Evolutionary conservation across 2,329 filamentous ascomycete species (phyloP), one percentile per base, ranked within the genome.

Genomic region (Achaetomium macrosporum): DNA sequence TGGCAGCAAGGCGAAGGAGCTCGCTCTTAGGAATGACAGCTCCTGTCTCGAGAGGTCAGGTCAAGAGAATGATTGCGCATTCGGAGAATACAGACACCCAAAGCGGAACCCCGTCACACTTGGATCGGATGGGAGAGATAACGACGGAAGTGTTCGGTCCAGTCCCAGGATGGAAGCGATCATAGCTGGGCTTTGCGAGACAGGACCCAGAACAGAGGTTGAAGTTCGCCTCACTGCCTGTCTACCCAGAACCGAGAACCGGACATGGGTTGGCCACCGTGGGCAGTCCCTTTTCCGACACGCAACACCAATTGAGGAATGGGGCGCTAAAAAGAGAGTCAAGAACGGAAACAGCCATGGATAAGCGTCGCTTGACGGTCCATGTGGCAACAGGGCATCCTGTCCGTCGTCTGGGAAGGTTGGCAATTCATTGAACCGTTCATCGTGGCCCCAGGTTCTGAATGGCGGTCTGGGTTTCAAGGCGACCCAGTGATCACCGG

Each of bases 161-260:
- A 30, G 31, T 20, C 29, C 42, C 30, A 35, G 31, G 37, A 36
- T 50, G 25, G 33, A 37, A 53, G 42, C 43, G 25, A 25, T 25
- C 25, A 25, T 25, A 25, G 25, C 25, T 25, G 25, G 25, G 25
- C 20, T 47, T 37, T 43, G 39, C 33, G 52, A 19, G 45, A 47
- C 3, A n/a, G 35, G 20, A 39, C 8, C 36, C 15, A 16, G n/a
- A 37, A n/a, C 19, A 51, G 20, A 12, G 19, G 31, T 30, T n/a
- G 29, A 8, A 31, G 43, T 42, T 42, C 56, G 58, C 56, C 58
- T 58, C 52, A 53, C 56, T 57, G 52, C 30, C 12, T 31, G 35
- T 31, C 31, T 29, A 11, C 25, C 33, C 46, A 29, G 2, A 37
- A 43, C 25, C 25, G 4, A 25, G 25, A 36, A 30, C 29, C 36